phyloP scores from a whole-genome alignment of 768 basidiomycete genomes.

The Phaeotremella fagi region DNA sequence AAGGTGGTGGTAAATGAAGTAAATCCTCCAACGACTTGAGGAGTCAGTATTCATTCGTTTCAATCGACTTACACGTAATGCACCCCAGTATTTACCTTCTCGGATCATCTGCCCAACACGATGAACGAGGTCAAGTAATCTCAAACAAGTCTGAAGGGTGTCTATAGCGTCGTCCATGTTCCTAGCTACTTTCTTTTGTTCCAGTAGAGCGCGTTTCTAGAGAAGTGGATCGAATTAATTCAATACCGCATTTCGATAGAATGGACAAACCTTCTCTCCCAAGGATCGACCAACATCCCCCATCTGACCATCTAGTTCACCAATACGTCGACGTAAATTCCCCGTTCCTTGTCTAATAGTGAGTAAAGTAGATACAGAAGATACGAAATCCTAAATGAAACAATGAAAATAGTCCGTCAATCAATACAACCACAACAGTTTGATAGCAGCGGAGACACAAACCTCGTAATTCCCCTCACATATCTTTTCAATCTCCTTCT shows the following conservation, averaged over 20 bases:
- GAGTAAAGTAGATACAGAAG: slow-evolving; percentile 92
- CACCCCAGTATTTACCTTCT: slow-evolving; percentile 94
- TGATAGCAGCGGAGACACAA: slow-evolving; percentile 2
- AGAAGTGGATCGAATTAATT: no score
- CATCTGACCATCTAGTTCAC: slow-evolving; percentile 80
- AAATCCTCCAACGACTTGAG: slow-evolving; percentile 88
- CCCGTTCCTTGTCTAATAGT: slow-evolving; percentile 94
- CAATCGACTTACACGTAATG: slow-evolving; percentile 68
- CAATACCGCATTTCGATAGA: no score
- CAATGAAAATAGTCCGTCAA: no score
- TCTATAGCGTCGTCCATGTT: slow-evolving; percentile 97
- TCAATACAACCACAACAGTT: not conserved
- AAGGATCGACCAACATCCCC: slow-evolving; percentile 79
- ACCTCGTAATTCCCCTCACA: slow-evolving; percentile 87
- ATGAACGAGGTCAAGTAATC: slow-evolving; percentile 86
- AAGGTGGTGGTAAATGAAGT: slow-evolving; percentile 79
- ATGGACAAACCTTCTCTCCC: slow-evolving; percentile 68
- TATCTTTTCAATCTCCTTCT: slow-evolving; percentile 91
- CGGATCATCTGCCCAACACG: slow-evolving; percentile 89
- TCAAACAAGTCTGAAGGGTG: slow-evolving; percentile 83
- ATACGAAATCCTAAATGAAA: slow-evolving; percentile 72
- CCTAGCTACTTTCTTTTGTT: slow-evolving; percentile 84
- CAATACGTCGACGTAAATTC: slow-evolving; percentile 84
- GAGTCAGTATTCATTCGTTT: not conserved
- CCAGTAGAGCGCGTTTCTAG: slow-evolving; percentile 76